Base-by-base conservation (phyloP, 352 stramenopile genomes). In the Phytophthora sansomeana region DNA sequence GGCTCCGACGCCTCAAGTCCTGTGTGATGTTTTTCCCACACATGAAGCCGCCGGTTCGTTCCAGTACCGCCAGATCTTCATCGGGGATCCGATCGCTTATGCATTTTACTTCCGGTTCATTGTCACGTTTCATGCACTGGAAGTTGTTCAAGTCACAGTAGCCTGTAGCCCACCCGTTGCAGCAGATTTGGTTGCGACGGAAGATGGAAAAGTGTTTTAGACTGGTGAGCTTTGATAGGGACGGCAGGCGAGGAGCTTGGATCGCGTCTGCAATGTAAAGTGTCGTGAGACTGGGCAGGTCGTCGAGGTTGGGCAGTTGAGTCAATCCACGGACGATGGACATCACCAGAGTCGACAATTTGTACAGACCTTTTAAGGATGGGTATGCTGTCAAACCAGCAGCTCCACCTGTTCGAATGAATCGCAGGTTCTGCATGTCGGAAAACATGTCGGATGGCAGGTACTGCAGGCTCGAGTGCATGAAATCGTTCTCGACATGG, bases 151-250 rank as follows among this genome's bases (percentile, higher is more conserved):
- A 46, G 48, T 73, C 63, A 48, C 62, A 84, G 38, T 49, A 59
- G 1, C 65, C 60, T 0, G 63, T 74, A 5, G 62, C 59, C 58
- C 66, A 78, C 11, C 73, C 71, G 41, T 82, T 78, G 62, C 71
- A 82, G 64, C 74, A 82, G 43, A 82, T 62, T 24, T 72, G 59
- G 46, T 75, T 78, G 16, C 74, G 71, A 11, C 62, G 54, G 46
- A 75, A 68, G n/a, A 79, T 17, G 1, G 58, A 59, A 38, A 80
- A 80, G 39, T 69, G 72, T 33, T 68, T 51, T 17, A 81, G 56
- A n/a, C 55, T 72, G 1, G 13, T 43, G 6, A 77, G 42, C 0
- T 17, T n/a, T 0, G 43, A 47, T n/a, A 77, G 39, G 1, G 69
- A 75, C 4, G 72, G 75, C 4, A 83, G 46, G 0, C 44, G 43